phyloP scores from a whole-genome alignment of 2,329 filamentous ascomycete species.

The Fusarium cicatricum region DNA sequence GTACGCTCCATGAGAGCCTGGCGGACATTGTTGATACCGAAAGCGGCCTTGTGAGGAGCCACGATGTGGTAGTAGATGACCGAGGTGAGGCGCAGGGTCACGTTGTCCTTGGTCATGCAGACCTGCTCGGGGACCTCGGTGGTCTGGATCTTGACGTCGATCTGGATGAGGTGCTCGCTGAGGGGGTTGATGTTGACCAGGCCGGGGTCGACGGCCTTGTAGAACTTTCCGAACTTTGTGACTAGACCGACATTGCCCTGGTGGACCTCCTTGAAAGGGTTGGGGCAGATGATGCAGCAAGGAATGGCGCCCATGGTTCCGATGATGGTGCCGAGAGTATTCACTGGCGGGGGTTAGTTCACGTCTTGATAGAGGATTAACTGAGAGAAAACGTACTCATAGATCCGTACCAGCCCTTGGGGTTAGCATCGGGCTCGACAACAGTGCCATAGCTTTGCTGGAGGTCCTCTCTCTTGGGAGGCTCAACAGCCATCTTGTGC shows the following conservation, averaged over 20 bases:
- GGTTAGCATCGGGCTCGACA: conserved; percentile 70
- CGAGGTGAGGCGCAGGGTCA: conserved; percentile 89
- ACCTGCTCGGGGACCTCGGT: conserved; percentile 95
- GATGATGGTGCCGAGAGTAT: conserved; percentile 75
- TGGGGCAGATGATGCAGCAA: conserved; percentile 91
- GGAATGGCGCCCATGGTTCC: conserved; percentile 87
- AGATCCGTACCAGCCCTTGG: conserved; percentile 86
- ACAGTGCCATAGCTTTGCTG: conserved; percentile 80
- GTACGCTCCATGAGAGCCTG: conserved; percentile 98
- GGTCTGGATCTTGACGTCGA: conserved; percentile 99
- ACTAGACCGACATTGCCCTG: conserved; percentile 96
- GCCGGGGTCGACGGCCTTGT: conserved; percentile 94
- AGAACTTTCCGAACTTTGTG: conserved; percentile 94
- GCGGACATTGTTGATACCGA: conserved; percentile 92
- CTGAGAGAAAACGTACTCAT: conserved; percentile 72
- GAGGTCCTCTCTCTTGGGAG: conserved; percentile 82
- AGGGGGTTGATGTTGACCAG: conserved; percentile 98
- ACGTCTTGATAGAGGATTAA: background rate
- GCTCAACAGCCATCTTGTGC: conserved; percentile 75
- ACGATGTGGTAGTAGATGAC: conserved; percentile 99
- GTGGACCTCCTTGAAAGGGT: conserved; percentile 90
- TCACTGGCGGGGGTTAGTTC: conserved; percentile 59
- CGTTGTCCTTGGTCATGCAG: conserved; percentile 99
- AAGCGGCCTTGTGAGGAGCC: conserved; percentile 94
- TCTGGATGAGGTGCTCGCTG: conserved; percentile 85